Evolutionary conservation across 495 filamentous ascomycete species (phyloP).

Genomic region (Neurospora sp.): DNA sequence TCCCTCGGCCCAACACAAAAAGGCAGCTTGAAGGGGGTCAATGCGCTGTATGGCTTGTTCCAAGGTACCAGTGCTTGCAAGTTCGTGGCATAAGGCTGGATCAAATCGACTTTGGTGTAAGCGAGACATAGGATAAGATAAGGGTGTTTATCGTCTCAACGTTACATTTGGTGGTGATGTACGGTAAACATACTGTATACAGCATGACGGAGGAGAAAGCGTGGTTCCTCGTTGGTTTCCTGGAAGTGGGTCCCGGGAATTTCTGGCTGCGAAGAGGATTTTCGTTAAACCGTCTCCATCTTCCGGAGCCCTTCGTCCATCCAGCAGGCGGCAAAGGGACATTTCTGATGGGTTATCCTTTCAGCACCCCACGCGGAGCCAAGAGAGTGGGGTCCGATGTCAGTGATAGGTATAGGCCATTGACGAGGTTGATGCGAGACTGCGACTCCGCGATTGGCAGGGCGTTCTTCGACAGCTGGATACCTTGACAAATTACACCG

Average conservation of each 20-base stretch:
- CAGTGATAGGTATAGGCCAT: neutral
- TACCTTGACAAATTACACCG: neutral
- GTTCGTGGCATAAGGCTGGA: neutral
- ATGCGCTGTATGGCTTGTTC: neutral
- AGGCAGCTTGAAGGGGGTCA: neutral
- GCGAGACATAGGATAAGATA: neutral
- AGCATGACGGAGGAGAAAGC: neutral
- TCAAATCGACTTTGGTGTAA: neutral
- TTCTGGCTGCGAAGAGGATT: neutral
- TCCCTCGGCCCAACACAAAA: neutral
- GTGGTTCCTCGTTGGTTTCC: neutral
- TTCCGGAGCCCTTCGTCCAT: neutral
- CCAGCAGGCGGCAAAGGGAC: neutral
- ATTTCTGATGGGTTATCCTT: neutral
- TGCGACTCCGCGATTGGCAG: conserved; percentile 11
- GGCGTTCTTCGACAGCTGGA: conserved; percentile 10
- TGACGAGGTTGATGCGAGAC: neutral
- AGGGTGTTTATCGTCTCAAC: neutral
- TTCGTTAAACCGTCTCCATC: neutral
- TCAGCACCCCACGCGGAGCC: neutral
- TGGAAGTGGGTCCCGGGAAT: neutral
- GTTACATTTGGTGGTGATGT: neutral
- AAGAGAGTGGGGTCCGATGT: neutral
- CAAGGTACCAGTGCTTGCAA: neutral
- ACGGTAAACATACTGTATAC: neutral